These are phyloP conservation scores for Combretum micranthum DNA, from an alignment of 345 rosid genomes.

Conservation along the genomic window DNA sequence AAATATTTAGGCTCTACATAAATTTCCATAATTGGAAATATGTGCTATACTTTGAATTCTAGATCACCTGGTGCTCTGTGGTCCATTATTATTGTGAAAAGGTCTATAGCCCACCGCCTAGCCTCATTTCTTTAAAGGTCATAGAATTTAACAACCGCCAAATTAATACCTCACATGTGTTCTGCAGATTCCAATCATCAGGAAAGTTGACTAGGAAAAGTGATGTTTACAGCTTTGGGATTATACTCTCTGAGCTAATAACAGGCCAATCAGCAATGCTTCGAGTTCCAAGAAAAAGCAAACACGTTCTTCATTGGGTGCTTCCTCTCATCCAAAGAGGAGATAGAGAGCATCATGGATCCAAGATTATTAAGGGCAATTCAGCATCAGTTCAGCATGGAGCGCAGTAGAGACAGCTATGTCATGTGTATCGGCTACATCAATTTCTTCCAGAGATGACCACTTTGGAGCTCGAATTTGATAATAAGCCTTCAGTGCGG, in stretches of 20 bases:
- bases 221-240: conserved; percentile 27
- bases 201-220: conserved; percentile 20
- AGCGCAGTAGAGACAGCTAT: conserved; percentile 21
- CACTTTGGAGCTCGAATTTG: neutral
- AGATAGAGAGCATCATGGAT: conserved; percentile 21
- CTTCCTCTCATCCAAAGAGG: conserved; percentile 18
- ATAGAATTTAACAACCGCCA: neutral
- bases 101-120: too few species aligned
- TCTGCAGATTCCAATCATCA: conserved; percentile 14
- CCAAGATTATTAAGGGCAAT: conserved; percentile 15
- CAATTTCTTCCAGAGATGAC: conserved; percentile 1
- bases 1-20: too few species aligned
- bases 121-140: neutral
- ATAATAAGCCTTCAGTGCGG: too few species aligned
- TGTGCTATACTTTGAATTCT: too few species aligned
- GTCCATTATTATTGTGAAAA: too few species aligned
- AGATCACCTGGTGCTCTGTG: too few species aligned
- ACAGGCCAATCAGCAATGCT: conserved; percentile 24
- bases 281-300: conserved; percentile 1
- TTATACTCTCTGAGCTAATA: conserved; percentile 27
- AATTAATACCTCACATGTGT: neutral
- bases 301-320: conserved; percentile 15
- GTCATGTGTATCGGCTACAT: conserved; percentile 14
- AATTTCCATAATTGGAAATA: too few species aligned
- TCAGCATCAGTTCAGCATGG: conserved; percentile 20